Evolutionary conservation across 257 asterid genomes (phyloP), one percentile per base, ranked within the genome.

Genomic region (Rubia yunnanensis): DNA sequence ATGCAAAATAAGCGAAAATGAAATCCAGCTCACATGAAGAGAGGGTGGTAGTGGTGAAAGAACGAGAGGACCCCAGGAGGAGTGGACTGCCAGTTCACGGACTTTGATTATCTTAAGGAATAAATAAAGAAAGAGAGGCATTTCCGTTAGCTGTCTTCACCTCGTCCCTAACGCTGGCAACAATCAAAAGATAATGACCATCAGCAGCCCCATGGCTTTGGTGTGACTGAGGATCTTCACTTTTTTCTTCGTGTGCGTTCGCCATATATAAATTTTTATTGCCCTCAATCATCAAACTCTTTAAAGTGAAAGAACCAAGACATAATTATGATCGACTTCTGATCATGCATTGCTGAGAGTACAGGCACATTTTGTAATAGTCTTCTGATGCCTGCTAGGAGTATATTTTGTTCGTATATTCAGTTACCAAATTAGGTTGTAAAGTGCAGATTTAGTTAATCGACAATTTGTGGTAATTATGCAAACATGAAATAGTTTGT

Each of bases 21-120:
- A 76, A 77, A 73, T 73, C 72, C 88, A 83, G 86, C 86, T 83
- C 82, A 48, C 1, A 83, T n/a, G n/a, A n/a, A n/a, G n/a, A n/a
- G n/a, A n/a, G n/a, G n/a, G n/a, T n/a, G n/a, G n/a, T 78, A 67
- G 80, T 69, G 46, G 60, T 65, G 53, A 68, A 70, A 73, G 78
- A 72, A 48, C 66, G 79, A 80, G 73, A 74, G 57, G 82, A 78
- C 71, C 79, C 82, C 84, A 80, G 81, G 82, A 77, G 79, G 76
- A 55, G 74, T 64, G 80, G 77, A 63, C 53, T 71, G 78, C 77
- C 80, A 80, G 73, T 71, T 83, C 85, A 82, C 83, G 76, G 83
- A 66, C 75, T 69, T 38, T 59, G 24, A 41, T 74, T 69, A 34
- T 53, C 36, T 23, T 56, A 54, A 17, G 20, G 9, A 39, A 22